These are phyloP conservation scores for Colletotrichum euphorbiae DNA, from an alignment of 2,329 filamentous ascomycete species.

Conservation along the genomic window DNA sequence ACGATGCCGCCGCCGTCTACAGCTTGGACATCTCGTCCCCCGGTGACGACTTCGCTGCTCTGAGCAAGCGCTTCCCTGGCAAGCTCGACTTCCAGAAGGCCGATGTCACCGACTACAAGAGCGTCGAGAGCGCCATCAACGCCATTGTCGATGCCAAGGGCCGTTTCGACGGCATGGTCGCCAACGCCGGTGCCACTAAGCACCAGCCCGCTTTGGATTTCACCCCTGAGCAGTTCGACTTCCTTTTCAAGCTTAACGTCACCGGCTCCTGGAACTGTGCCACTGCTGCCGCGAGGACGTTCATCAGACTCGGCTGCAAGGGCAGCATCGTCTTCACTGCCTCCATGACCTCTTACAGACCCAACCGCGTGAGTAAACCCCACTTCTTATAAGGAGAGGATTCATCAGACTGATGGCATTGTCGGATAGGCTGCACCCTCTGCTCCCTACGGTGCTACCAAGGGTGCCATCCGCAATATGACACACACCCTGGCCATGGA, in stretches of 20 bases:
- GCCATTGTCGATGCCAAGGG: constrained; percentile 52
- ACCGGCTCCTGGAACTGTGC: constrained; percentile 59
- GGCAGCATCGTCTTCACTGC: constrained; percentile 59
- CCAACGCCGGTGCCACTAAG: constrained; percentile 53
- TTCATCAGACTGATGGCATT: background rate
- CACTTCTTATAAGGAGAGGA: background rate
- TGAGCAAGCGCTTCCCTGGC: constrained; percentile 55
- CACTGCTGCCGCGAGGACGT: constrained; percentile 56
- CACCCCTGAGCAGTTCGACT: constrained; percentile 28
- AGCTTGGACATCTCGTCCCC: constrained; percentile 54
- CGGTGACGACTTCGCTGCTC: constrained; percentile 48
- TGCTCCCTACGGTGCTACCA: constrained; percentile 59
- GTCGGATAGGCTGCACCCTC: constrained; percentile 56
- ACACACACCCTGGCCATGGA: constrained; percentile 58
- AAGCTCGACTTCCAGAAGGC: constrained; percentile 57
- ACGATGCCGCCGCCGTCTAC: constrained; percentile 54
- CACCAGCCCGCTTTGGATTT: constrained; percentile 54
- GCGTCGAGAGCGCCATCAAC: constrained; percentile 55
- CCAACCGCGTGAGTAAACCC: constrained; percentile 52
- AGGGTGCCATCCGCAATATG: constrained; percentile 56
- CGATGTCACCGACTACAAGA: constrained; percentile 57
- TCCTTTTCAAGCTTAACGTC: constrained; percentile 56
- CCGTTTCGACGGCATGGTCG: constrained; percentile 52
- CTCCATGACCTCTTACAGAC: constrained; percentile 60
- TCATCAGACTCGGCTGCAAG: constrained; percentile 50